phyloP scores from a whole-genome alignment of 1,139 yeast species.

The Pneumocystis jirovecii region DNA sequence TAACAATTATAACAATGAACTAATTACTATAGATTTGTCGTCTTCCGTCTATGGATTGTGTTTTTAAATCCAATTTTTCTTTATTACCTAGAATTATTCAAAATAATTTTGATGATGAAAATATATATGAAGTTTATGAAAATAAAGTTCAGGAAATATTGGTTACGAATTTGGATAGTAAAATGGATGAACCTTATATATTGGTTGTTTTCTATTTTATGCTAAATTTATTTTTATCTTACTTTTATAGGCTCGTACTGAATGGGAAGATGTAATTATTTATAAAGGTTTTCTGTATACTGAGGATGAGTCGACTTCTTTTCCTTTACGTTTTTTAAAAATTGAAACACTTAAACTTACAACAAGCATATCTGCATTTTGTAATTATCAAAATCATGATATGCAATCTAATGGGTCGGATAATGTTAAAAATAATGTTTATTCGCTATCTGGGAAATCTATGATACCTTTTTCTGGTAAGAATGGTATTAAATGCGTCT shows the following conservation, averaged over 20 bases:
- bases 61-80: slow-evolving; percentile 3
- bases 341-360: neutral
- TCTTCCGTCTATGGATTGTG: slow-evolving; percentile 6
- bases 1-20: neutral
- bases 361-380: neutral
- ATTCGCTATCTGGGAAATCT: slow-evolving; percentile 16
- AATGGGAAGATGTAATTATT: slow-evolving; percentile 62
- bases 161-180: slow-evolving; percentile 52
- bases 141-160: slow-evolving; percentile 46
- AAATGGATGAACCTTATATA: slow-evolving; percentile 40
- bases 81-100: slow-evolving; percentile 3
- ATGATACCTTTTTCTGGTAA: slow-evolving; percentile 46
- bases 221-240: neutral
- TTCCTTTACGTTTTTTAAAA: neutral
- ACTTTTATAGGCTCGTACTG: slow-evolving; percentile 37
- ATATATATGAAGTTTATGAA: slow-evolving; percentile 2
- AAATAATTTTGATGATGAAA: neutral
- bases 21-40: slow-evolving; percentile 9
- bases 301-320: slow-evolving; percentile 3
- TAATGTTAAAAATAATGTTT: neutral
- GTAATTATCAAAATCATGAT: neutral
- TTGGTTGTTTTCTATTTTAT: slow-evolving; percentile 23
- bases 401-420: neutral
- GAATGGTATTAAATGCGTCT: slow-evolving; percentile 44
- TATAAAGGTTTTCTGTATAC: slow-evolving; percentile 34